Percentiles rank a stretch among this genome's conserved stretches.
Conservation (phyloP, 805 yeast genomes). For the Saccharomycopsis sp. region DNA sequence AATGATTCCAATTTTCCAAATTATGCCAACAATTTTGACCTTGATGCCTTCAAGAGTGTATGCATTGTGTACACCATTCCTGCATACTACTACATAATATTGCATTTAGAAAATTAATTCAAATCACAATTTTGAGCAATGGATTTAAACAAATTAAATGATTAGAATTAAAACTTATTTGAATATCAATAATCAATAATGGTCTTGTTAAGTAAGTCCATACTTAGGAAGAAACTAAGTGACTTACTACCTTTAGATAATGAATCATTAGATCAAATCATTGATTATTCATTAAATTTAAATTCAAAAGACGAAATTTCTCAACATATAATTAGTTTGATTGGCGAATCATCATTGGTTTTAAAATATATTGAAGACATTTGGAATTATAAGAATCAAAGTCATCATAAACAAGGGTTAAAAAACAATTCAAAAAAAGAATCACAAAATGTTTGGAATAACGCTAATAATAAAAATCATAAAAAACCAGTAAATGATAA, state of each 20-base stretch:
- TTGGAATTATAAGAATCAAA: constrained; percentile 1
- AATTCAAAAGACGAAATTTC: constrained; percentile 37
- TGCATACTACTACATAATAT: no score
- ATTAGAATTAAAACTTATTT: not conserved
- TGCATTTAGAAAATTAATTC: not conserved
- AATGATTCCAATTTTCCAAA: no score
- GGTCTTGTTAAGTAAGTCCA: constrained; percentile 3
- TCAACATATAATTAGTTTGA: constrained; percentile 41
- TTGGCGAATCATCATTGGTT: constrained; percentile 49
- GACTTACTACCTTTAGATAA: constrained; percentile 47
- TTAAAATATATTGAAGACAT: constrained; percentile 33
- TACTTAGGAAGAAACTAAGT: constrained; percentile 18
- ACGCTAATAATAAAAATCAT: not conserved
- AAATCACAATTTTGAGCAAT: no score
- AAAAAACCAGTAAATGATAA: not conserved
- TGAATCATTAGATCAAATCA: constrained; percentile 43
- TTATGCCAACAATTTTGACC: no score
- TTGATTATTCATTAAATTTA: constrained; percentile 40
- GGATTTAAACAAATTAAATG: no score
- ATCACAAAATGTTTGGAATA: not conserved
- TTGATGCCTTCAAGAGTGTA: no score
- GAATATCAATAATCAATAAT: not conserved
- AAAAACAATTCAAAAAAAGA: not conserved
- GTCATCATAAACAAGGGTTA: not conserved
- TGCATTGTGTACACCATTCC: no score